Base-by-base conservation (phyloP, 768 basidiomycete species). In the Phaeolepiota aurea region DNA sequence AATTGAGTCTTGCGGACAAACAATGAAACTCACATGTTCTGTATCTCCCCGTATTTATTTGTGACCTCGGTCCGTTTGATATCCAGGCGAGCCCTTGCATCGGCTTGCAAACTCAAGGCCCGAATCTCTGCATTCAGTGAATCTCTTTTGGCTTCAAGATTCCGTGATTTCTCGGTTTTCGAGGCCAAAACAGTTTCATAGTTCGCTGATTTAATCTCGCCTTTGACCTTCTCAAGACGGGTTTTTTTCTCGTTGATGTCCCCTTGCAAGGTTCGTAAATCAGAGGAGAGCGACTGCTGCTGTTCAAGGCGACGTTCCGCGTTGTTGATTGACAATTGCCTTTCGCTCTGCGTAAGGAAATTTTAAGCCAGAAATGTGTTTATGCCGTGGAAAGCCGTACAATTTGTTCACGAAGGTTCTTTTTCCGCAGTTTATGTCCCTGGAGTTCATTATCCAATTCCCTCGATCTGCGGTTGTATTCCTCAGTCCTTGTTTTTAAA, bases 41-140 rank as follows among this genome's bases (percentile, higher is more conserved):
- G 65, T 11, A 91, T 68, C 30, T 91, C 87, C 12, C 64, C 64
- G 33, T 66, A 63, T 61, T 86, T 87, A 41, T 62, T 69, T 55
- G 70, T 76, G 32, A 80, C 56, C 47, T 92, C 87, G 1, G 65
- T 65, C 44, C 79, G 68, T 53, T 88, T 86, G 46, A 94, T 53
- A 30, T 83, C 77, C 39, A 97, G 57, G 50, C 77, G 82, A 2
- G 92, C 89, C 32, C 94, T 68, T 1, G 77, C 67, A 40, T 92
- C 86, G 0, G 87, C 82, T 55, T 97, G 91, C 33, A 76, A 51
- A 49, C 78, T 89, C 49, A 96, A 60, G 1, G 68, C 62, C 21
- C 76, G 69, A 31, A 92, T 68, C 45, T 96, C 93, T 0, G 58
- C 48, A 41, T 82, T 87, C 44, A 94, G 62, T 14, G 57, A 55